These are phyloP conservation scores for Rhizopogon salebrosus DNA, from an alignment of 768 basidiomycete species.

Conservation along the genomic window DNA sequence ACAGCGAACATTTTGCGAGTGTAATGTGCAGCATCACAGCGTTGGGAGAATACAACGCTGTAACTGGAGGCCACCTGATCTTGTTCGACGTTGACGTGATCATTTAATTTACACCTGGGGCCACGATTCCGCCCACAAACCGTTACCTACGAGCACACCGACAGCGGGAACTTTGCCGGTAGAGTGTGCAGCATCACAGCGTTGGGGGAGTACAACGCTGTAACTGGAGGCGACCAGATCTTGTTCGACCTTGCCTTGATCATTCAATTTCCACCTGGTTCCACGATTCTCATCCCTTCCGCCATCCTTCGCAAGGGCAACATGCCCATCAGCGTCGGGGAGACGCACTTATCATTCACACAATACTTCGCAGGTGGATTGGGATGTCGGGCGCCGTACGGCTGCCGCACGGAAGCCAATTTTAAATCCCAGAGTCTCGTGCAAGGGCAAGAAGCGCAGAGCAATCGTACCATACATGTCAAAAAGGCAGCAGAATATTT, in stretches of 20 bases:
- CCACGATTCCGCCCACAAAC: no score
- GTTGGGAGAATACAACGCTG: slow-evolving; percentile 23
- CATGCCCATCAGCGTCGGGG: slow-evolving; percentile 8
- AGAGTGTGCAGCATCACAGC: slow-evolving; percentile 30
- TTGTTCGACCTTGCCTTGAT: slow-evolving; percentile 24
- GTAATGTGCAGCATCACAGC: slow-evolving; percentile 30
- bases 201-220: slow-evolving; percentile 23
- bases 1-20: slow-evolving; percentile 25
- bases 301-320: slow-evolving; percentile 24
- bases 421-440: background rate
- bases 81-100: slow-evolving; percentile 24
- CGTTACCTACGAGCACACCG: slow-evolving; percentile 15
- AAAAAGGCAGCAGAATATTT: no score
- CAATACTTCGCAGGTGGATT: slow-evolving; percentile 24
- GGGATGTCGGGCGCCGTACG: slow-evolving; percentile 21
- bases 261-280: slow-evolving; percentile 20
- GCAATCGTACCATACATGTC: no score
- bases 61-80: slow-evolving; percentile 27
- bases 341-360: slow-evolving; percentile 19
- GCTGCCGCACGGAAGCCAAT: background rate
- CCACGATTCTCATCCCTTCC: slow-evolving; percentile 25
- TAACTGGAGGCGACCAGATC: slow-evolving; percentile 27
- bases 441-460: background rate
- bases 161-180: slow-evolving; percentile 25
- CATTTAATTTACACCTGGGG: slow-evolving; percentile 22